Conservation (phyloP, 495 filamentous ascomycete genomes). For the Aspergillus sclerotiicarbonarius region DNA sequence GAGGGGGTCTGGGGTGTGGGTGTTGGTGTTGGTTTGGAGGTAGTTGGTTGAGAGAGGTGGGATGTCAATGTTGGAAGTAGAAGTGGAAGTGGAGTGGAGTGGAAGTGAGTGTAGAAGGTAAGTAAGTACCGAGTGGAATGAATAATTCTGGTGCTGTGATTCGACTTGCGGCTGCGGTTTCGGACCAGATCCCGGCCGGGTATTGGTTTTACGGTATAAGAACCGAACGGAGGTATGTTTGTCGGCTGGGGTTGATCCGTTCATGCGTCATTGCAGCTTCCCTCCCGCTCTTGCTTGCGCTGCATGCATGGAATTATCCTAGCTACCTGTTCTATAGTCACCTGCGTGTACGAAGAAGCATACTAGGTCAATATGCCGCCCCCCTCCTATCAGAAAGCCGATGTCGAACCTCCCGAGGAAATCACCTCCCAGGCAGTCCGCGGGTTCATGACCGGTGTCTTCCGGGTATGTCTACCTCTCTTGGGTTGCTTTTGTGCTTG, state of each 20-base stretch:
- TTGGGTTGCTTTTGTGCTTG: conserved; percentile 4
- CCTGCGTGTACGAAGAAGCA: too few species aligned
- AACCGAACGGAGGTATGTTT: conserved; percentile 16
- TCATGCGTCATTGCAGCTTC: conserved; percentile 9
- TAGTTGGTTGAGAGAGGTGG: too few species aligned
- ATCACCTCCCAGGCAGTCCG: conserved; percentile 40
- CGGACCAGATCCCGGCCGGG: conserved; percentile 9
- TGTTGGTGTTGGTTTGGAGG: too few species aligned
- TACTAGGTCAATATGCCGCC: too few species aligned
- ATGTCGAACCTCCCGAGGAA: conserved; percentile 43
- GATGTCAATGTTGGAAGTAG: too few species aligned
- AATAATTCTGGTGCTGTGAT: conserved; percentile 4
- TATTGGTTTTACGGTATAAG: conserved; percentile 1
- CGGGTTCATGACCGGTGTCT: conserved; percentile 45
- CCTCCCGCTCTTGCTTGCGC: not conserved
- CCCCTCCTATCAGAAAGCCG: conserved; percentile 35
- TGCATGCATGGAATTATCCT: not conserved
- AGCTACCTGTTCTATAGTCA: too few species aligned
- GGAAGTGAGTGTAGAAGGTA: too few species aligned
- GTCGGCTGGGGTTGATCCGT: not conserved
- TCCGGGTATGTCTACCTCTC: conserved; percentile 36
- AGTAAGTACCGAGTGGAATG: not conserved
- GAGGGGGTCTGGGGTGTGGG: not conserved
- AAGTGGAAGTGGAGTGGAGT: too few species aligned
- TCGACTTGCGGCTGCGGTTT: not conserved